phyloP scores from a whole-genome alignment of 1,139 yeast genomes.

The Insectozyma bohioensis region DNA sequence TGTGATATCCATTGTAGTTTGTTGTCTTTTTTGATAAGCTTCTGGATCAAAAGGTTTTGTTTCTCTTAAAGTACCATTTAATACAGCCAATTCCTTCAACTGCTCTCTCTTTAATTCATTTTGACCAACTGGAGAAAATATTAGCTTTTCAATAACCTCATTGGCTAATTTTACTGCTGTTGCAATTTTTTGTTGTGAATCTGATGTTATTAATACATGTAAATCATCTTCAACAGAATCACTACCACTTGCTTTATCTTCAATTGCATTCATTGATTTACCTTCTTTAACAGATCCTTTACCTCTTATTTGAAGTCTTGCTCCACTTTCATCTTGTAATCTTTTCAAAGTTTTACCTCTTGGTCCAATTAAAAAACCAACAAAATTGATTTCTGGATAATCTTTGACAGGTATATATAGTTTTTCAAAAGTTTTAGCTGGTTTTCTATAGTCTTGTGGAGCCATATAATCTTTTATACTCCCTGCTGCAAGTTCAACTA shows the following conservation, averaged over 20 bases:
- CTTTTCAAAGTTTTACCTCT: conserved; percentile 87
- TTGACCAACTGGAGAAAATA: conserved; percentile 88
- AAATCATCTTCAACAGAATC: conserved; percentile 59
- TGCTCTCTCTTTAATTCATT: conserved; percentile 91
- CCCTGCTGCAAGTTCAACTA: conserved; percentile 73
- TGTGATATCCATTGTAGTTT: conserved; percentile 50
- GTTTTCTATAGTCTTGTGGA: conserved; percentile 78
- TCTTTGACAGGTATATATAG: conserved; percentile 83
- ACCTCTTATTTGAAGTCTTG: conserved; percentile 84
- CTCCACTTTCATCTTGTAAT: conserved; percentile 82
- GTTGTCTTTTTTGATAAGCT: conserved; percentile 41
- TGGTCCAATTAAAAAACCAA: conserved; percentile 90
- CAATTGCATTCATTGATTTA: conserved; percentile 44
- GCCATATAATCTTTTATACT: conserved; percentile 77
- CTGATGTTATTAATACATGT: conserved; percentile 87
- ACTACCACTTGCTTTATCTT: conserved; percentile 16
- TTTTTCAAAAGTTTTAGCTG: conserved; percentile 70
- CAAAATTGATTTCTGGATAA: conserved; percentile 89
- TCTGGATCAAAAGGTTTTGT: conserved; percentile 70
- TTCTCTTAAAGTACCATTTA: conserved; percentile 92
- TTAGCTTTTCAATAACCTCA: conserved; percentile 77
- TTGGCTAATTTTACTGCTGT: conserved; percentile 76
- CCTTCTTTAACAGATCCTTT: conserved; percentile 96
- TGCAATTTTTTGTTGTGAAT: conserved; percentile 72
- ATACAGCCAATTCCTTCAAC: conserved; percentile 83